A percentile compares a stretch with the other conserved stretches of the same genome.
These are phyloP conservation scores for Peribolospora kevripleyi DNA, from an alignment of 768 basidiomycete genomes.

Conservation along the genomic window DNA sequence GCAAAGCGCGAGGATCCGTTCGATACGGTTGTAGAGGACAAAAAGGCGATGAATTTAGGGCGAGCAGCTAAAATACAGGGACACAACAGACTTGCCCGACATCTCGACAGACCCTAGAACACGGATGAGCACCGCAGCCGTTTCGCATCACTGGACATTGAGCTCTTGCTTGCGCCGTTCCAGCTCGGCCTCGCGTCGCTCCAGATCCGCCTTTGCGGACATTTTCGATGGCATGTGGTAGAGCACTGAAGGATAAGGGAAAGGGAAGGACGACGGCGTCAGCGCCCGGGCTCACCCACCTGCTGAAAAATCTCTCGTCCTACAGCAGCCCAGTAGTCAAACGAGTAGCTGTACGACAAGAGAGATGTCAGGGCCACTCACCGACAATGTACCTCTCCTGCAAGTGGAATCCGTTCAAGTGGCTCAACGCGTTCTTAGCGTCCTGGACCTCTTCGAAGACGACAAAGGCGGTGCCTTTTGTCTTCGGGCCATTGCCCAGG, in stretches of 20 bases:
- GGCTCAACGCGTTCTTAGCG: conserved; percentile 92
- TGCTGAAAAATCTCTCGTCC: background rate
- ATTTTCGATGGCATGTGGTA: conserved; percentile 98
- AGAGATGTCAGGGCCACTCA: conserved; percentile 13
- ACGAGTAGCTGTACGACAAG: background rate
- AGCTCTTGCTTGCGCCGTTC: conserved; percentile 65
- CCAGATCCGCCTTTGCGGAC: conserved; percentile 73
- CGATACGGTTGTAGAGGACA: no score
- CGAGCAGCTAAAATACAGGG: no score
- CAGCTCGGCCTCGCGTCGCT: conserved; percentile 72
- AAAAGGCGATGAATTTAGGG: no score
- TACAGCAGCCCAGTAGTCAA: background rate
- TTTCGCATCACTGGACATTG: conserved; percentile 26
- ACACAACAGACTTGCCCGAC: no score
- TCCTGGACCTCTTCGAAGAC: conserved; percentile 94
- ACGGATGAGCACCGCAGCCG: no score
- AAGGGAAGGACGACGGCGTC: background rate
- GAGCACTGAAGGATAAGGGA: conserved; percentile 29
- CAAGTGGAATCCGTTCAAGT: conserved; percentile 90
- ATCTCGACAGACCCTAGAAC: background rate
- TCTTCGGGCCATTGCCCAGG: conserved; percentile 73
- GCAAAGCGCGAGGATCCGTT: no score
- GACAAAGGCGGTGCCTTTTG: conserved; percentile 87
- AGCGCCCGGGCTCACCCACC: background rate
- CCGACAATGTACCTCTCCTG: conserved; percentile 91